A percentile compares a stretch with the other conserved stretches of the same genome.
phyloP scores from a whole-genome alignment of 2,329 filamentous ascomycete species.

The Lecanosticta acicola region DNA sequence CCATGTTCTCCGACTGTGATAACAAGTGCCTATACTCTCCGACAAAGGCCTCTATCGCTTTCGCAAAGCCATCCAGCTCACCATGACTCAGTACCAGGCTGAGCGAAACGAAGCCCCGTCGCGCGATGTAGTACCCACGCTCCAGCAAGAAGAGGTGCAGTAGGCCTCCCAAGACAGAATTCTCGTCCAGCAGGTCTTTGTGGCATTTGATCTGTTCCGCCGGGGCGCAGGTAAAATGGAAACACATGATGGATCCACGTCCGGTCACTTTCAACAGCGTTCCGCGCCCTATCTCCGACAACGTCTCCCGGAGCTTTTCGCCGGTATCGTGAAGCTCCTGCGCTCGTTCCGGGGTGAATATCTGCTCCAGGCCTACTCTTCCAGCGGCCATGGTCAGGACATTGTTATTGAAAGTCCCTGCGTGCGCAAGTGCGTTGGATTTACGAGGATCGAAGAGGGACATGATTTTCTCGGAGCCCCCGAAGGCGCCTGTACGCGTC shows the following conservation, averaged over 20 bases:
- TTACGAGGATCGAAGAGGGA: constrained; percentile 49
- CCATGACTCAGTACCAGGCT: constrained; percentile 32
- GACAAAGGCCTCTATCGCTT: constrained; percentile 12
- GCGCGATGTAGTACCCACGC: constrained; percentile 34
- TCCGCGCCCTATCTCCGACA: constrained; percentile 28
- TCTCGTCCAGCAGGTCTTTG: constrained; percentile 21
- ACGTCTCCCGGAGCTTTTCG: constrained; percentile 26
- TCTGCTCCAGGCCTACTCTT: constrained; percentile 34
- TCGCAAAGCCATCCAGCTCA: constrained; percentile 33
- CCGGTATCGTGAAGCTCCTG: constrained; percentile 30
- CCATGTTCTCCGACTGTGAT: too few relatives aligned
- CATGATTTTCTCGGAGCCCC: constrained; percentile 57
- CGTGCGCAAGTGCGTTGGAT: constrained; percentile 45
- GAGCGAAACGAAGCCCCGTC: constrained; percentile 34
- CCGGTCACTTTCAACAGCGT: constrained; percentile 37
- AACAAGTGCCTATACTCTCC: constrained; percentile 5
- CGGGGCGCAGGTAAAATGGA: constrained; percentile 33
- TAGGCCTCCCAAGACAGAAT: constrained; percentile 30
- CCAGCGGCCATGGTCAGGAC: constrained; percentile 56
- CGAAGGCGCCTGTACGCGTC: constrained; percentile 46
- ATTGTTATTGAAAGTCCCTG: constrained; percentile 66
- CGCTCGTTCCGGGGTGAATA: constrained; percentile 34
- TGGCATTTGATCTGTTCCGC: constrained; percentile 22
- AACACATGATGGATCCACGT: constrained; percentile 33
- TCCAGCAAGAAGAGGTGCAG: constrained; percentile 37